Percentiles rank a stretch among this genome's conserved stretches.
These are phyloP conservation scores for Terana coerulea DNA, from an alignment of 768 basidiomycete species.

Conservation along the genomic window DNA sequence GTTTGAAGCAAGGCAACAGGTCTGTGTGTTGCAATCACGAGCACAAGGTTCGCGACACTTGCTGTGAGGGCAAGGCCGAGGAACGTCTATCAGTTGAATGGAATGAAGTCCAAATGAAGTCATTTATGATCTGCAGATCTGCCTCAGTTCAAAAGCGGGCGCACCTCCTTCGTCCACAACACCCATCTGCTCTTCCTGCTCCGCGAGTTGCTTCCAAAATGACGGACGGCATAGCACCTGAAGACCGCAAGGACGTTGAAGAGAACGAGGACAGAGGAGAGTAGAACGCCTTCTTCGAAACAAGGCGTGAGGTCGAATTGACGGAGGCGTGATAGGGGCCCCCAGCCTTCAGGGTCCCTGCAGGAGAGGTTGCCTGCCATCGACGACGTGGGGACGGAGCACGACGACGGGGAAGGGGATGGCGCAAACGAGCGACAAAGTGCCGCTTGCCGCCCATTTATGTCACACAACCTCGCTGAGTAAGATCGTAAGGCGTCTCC, in stretches of 20 bases:
- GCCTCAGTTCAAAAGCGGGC: conserved; percentile 25
- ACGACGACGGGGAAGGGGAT: conserved; percentile 23
- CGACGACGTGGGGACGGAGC: conserved; percentile 16
- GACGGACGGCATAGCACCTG: conserved; percentile 32
- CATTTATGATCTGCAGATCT: conserved; percentile 6
- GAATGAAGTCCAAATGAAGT: neutral
- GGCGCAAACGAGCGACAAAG: conserved; percentile 16
- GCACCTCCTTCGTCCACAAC: conserved; percentile 63
- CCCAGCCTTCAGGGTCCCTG: conserved; percentile 63
- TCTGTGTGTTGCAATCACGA: conserved; percentile 33
- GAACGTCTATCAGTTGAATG: conserved; percentile 36
- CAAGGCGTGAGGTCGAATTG: conserved; percentile 79
- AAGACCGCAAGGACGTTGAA: conserved; percentile 42
- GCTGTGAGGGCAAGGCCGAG: conserved; percentile 43
- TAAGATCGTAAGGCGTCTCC: neutral
- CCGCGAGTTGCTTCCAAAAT: conserved; percentile 27
- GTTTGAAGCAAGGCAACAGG: conserved; percentile 43
- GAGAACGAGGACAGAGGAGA: conserved; percentile 47
- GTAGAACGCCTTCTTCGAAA: conserved; percentile 70
- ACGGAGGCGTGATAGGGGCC: conserved; percentile 49
- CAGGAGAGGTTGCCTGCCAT: conserved; percentile 30
- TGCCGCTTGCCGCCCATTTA: neutral
- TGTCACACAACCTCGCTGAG: neutral
- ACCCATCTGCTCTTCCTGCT: conserved; percentile 48
- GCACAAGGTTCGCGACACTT: conserved; percentile 41